Conservation (phyloP, 148 eudicot genomes). For the Polygonum aviculare region DNA sequence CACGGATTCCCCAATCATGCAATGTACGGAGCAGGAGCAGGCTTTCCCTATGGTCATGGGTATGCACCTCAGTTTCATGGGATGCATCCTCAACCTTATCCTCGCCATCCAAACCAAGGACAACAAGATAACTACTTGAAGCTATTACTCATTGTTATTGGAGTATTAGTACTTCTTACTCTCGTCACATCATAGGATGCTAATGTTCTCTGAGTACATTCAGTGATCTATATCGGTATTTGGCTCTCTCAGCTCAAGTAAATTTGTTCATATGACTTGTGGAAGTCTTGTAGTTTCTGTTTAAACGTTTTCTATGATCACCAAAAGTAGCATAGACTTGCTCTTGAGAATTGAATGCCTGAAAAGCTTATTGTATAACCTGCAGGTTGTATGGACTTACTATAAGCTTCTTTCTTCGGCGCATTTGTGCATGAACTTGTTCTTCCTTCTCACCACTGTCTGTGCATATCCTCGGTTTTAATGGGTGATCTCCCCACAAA, state of each 20-base stretch:
- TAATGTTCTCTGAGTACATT: not conserved
- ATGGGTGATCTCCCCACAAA: not conserved
- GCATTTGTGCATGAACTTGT: not conserved
- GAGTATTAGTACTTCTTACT: constrained; percentile 18
- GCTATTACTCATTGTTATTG: constrained; percentile 21
- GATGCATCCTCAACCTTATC: not conserved
- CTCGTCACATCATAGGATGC: constrained; percentile 16
- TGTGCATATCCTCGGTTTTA: not conserved
- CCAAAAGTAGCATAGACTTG: not conserved
- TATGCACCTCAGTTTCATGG: constrained; percentile 14
- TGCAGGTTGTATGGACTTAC: not conserved
- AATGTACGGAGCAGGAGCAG: constrained; percentile 31
- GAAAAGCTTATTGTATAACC: not conserved
- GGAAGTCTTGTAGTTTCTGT: not conserved
- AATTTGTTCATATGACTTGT: not conserved
- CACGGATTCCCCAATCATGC: constrained; percentile 45
- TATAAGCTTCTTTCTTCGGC: no score
- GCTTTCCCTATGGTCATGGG: constrained; percentile 14
- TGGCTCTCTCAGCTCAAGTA: not conserved
- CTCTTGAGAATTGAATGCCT: not conserved
- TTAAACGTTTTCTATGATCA: not conserved
- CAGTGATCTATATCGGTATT: not conserved
- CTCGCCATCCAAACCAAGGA: constrained; percentile 16
- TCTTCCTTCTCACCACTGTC: not conserved
- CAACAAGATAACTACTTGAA: constrained; percentile 21